Percentiles rank a stretch among this genome's conserved stretches.
Evolutionary conservation across 306 rosid genomes (phyloP).

Genomic region (Senna tora): DNA sequence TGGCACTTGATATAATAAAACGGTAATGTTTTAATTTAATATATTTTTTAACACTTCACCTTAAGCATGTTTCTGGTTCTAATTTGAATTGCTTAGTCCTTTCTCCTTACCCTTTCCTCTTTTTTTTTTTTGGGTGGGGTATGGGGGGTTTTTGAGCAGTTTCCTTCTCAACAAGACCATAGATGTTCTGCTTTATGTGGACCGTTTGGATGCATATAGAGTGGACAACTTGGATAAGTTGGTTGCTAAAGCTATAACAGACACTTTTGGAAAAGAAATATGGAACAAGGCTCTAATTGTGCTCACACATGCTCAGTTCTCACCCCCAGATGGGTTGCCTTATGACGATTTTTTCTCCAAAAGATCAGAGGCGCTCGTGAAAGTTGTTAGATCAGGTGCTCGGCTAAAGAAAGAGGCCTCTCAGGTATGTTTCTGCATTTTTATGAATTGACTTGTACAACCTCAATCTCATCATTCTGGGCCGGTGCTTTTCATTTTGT

Average conservation of each 20-base stretch:
- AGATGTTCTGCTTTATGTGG: slow-evolving; percentile 75
- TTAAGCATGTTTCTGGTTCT: not conserved
- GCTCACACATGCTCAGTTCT: slow-evolving; percentile 71
- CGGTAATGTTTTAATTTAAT: slow-evolving; percentile 37
- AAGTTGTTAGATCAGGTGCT: slow-evolving; percentile 59
- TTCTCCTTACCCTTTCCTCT: slow-evolving; percentile 19
- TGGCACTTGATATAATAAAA: slow-evolving; percentile 67
- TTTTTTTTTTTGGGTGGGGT: slow-evolving; percentile 8
- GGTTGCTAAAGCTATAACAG: slow-evolving; percentile 64
- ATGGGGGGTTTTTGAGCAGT: slow-evolving; percentile 43
- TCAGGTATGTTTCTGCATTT: slow-evolving; percentile 43
- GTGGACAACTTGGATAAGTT: slow-evolving; percentile 76
- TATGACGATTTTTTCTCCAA: slow-evolving; percentile 62
- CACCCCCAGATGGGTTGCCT: slow-evolving; percentile 78
- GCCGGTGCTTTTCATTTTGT: not conserved
- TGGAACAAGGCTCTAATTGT: slow-evolving; percentile 70
- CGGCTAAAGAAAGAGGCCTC: slow-evolving; percentile 52
- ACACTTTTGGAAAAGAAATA: slow-evolving; percentile 68
- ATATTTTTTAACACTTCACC: not conserved
- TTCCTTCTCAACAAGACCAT: slow-evolving; percentile 73
- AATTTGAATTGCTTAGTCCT: not conserved
- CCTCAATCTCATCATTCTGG: not conserved
- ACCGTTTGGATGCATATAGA: slow-evolving; percentile 71
- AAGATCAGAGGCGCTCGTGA: slow-evolving; percentile 70
- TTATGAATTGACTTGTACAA: not conserved